Evolutionary conservation across 768 basidiomycete genomes (phyloP).

Genomic region (Serendipita sp.): DNA sequence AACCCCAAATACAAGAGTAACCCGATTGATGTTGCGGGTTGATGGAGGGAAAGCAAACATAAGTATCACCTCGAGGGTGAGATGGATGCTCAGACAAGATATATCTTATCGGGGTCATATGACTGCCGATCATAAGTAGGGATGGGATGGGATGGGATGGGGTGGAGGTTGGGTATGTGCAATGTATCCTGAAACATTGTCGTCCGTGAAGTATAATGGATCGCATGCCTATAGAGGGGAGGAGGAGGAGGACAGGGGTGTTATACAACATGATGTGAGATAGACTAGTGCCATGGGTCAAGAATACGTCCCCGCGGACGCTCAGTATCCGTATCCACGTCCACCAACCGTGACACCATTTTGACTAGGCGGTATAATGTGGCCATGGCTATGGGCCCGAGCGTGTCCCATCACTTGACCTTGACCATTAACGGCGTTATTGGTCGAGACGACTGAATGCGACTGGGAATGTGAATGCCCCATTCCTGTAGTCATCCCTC

Average conservation of each 20-base stretch:
- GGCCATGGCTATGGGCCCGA: constrained; percentile 1
- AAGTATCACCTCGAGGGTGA: no score
- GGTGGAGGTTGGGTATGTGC: not conserved
- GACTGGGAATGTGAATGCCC: not conserved
- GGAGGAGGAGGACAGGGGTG: not conserved
- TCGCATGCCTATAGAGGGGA: not conserved
- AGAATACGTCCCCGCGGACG: not conserved
- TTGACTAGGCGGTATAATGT: not conserved
- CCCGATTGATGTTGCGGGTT: no score
- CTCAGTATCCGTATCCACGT: not conserved
- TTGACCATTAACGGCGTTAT: not conserved
- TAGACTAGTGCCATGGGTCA: not conserved
- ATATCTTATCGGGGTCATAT: no score
- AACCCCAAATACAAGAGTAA: no score
- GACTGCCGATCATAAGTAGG: no score
- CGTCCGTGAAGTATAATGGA: not conserved
- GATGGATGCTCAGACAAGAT: no score
- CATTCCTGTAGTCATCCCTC: not conserved
- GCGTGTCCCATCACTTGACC: not conserved
- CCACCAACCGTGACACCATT: constrained; percentile 2
- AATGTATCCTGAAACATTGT: not conserved
- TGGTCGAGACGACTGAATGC: not conserved
- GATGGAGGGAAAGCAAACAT: no score
- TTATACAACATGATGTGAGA: not conserved
- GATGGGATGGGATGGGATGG: not conserved